phyloP scores from a whole-genome alignment of 768 basidiomycete genomes.

The Rossbeevera mucosa region DNA sequence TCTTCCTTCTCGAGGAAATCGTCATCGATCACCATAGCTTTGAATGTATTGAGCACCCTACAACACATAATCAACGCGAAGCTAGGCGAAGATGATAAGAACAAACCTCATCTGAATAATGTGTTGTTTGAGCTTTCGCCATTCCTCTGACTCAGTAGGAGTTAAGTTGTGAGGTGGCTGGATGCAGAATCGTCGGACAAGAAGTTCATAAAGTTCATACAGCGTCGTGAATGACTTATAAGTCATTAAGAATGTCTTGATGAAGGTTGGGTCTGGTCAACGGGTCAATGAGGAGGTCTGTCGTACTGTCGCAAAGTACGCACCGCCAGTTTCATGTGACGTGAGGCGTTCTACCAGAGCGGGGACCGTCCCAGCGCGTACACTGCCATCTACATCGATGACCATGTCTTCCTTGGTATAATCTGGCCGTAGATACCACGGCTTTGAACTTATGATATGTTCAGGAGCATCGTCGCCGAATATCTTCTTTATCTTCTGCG shows the following conservation, averaged over 20 bases:
- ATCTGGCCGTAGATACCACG: conserved; percentile 85
- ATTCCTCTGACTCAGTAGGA: conserved; percentile 61
- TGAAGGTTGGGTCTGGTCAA: conserved; percentile 66
- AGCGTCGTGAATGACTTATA: conserved; percentile 91
- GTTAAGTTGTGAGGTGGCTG: conserved; percentile 65
- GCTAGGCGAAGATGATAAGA: not conserved
- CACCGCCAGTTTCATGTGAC: conserved; percentile 83
- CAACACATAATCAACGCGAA: conserved; percentile 1
- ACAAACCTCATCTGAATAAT: conserved; percentile 82
- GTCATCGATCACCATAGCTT: conserved; percentile 82
- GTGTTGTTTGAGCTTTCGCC: conserved; percentile 82
- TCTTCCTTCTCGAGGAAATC: conserved; percentile 86
- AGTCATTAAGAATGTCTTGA: conserved; percentile 89
- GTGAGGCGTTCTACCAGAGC: conserved; percentile 89
- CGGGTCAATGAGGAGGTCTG: conserved; percentile 1
- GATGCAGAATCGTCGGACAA: conserved; percentile 77
- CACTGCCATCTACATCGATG: conserved; percentile 77
- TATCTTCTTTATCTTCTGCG: conserved; percentile 46
- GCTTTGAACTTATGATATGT: conserved; percentile 45
- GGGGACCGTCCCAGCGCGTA: conserved; percentile 81
- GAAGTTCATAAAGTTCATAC: conserved; percentile 75
- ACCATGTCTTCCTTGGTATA: conserved; percentile 77
- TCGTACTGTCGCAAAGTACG: conserved; percentile 22
- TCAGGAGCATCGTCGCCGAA: conserved; percentile 37
- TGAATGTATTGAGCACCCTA: conserved; percentile 84